Evolutionary conservation across 495 filamentous ascomycete species (phyloP).

Genomic region (Tuber calosporum): DNA sequence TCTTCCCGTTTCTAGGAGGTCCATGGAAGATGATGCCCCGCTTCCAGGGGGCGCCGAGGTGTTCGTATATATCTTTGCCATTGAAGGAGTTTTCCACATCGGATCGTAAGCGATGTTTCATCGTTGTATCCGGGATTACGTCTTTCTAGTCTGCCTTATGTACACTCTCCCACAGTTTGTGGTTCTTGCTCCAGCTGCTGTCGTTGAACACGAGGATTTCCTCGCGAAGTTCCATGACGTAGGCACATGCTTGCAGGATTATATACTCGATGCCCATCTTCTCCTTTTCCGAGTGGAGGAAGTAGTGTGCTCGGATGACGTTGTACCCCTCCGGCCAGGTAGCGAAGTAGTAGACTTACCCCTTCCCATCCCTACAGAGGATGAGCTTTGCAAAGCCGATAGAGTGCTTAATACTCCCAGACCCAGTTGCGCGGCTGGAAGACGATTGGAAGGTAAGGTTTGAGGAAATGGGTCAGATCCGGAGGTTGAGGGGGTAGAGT

Average conservation of each 20-base stretch:
- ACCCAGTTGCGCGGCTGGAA: constrained; percentile 48
- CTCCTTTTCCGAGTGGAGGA: constrained; percentile 44
- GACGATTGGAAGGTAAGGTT: constrained; percentile 47
- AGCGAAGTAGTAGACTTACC: constrained; percentile 52
- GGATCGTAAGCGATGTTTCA: constrained; percentile 54
- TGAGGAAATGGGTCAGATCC: constrained; percentile 41
- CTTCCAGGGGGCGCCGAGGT: constrained; percentile 60
- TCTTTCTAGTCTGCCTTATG: constrained; percentile 55
- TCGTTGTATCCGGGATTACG: constrained; percentile 57
- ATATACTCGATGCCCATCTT: constrained; percentile 48
- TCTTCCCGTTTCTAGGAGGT: constrained; percentile 57
- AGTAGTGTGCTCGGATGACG: constrained; percentile 44
- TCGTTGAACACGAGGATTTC: constrained; percentile 61
- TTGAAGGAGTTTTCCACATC: constrained; percentile 59
- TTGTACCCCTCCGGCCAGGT: constrained; percentile 49
- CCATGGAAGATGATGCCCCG: constrained; percentile 49
- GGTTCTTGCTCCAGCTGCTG: constrained; percentile 55
- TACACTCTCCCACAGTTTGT: constrained; percentile 53
- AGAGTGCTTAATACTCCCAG: constrained; percentile 45
- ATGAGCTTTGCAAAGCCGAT: constrained; percentile 52
- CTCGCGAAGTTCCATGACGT: constrained; percentile 50
- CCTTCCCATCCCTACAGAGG: constrained; percentile 48
- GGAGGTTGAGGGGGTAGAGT: constrained; percentile 41
- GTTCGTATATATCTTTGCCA: constrained; percentile 48
- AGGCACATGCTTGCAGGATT: constrained; percentile 49